These are phyloP conservation scores for Priceomyces castillae DNA, from an alignment of 805 yeast species.

Conservation along the genomic window DNA sequence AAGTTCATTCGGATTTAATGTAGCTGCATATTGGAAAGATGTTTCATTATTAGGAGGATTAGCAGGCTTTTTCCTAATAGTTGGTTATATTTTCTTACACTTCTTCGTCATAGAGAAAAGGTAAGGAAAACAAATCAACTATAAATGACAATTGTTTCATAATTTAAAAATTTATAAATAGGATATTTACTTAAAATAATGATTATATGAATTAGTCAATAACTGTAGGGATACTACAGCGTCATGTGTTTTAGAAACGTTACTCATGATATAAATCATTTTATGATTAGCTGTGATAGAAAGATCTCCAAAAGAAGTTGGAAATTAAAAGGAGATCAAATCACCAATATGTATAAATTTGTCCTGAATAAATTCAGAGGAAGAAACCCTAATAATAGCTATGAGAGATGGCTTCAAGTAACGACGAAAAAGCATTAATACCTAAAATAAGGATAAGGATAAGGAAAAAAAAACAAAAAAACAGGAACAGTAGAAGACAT, in stretches of 20 bases:
- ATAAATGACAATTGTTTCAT: too few relatives aligned
- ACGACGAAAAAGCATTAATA: neutral
- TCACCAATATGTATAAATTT: neutral
- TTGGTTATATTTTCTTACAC: slow-evolving; percentile 77
- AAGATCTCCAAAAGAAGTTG: neutral
- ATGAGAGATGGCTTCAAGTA: neutral
- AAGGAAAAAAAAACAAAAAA: neutral
- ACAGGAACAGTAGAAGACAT: neutral
- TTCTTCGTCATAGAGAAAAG: slow-evolving; percentile 73
- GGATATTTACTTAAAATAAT: too few relatives aligned
- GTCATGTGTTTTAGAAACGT: too few relatives aligned
- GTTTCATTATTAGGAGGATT: slow-evolving; percentile 56
- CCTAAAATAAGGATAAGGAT: too few relatives aligned
- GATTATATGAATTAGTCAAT: too few relatives aligned
- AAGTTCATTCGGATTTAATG: slow-evolving; percentile 92
- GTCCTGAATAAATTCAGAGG: neutral
- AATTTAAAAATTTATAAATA: too few relatives aligned
- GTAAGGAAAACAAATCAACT: too few relatives aligned
- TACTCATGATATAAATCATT: too few relatives aligned
- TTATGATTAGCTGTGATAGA: neutral
- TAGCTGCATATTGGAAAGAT: slow-evolving; percentile 70
- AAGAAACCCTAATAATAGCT: neutral
- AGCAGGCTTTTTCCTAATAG: slow-evolving; percentile 53
- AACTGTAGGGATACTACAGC: too few relatives aligned
- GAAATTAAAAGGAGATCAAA: neutral